These are phyloP conservation scores for Sideroxylon spinosum DNA, from an alignment of 179 eudicot genomes.

Conservation along the genomic window DNA sequence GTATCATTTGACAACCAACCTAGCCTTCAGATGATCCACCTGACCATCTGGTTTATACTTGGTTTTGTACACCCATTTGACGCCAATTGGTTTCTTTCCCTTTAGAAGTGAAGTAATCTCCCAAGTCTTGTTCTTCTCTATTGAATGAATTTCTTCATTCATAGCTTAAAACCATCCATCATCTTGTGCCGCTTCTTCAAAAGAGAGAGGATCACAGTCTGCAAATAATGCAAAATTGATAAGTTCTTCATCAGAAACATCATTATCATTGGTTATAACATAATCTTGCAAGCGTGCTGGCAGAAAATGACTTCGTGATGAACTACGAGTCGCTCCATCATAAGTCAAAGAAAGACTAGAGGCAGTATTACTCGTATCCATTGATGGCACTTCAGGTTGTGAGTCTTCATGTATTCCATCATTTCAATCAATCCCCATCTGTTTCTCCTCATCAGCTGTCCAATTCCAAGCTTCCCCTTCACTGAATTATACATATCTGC, in stretches of 20 bases:
- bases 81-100: conserved; percentile 2
- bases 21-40: background rate
- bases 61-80: background rate
- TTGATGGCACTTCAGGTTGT: no score
- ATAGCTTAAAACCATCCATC: conserved; percentile 4
- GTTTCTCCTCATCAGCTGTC: no score
- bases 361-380: no score
- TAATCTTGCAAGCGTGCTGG: conserved; percentile 9
- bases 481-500: no score
- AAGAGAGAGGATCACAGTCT: no score
- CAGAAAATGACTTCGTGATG: background rate
- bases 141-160: background rate
- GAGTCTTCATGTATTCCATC: no score
- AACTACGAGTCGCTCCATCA: background rate
- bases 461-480: no score
- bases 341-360: no score
- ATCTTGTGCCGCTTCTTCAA: background rate
- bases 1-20: background rate
- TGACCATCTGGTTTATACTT: conserved; percentile 2
- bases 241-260: conserved; percentile 12
- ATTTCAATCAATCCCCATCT: no score
- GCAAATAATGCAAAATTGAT: conserved; percentile 11
- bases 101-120: background rate
- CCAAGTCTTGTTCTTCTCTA: no score
- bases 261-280: conserved; percentile 16